These are phyloP conservation scores for Penicillium digitatum DNA, from an alignment of 2,329 filamentous ascomycete species.

Conservation along the genomic window DNA sequence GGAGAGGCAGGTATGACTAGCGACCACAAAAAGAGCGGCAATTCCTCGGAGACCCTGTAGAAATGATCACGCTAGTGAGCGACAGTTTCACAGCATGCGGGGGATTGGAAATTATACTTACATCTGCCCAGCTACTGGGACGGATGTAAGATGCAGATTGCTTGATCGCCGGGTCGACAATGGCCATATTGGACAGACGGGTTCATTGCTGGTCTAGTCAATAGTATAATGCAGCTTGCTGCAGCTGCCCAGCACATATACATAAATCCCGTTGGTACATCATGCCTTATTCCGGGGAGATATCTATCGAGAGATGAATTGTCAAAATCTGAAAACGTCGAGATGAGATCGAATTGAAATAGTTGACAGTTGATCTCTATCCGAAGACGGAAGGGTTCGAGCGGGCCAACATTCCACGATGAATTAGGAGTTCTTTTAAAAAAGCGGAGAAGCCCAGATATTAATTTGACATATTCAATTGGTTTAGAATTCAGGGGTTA, in stretches of 20 bases:
- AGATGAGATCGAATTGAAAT: constrained; percentile 1
- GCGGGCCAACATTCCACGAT: neutral
- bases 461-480: neutral
- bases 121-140: constrained; percentile 21
- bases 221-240: constrained; percentile 3
- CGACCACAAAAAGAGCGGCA: constrained; percentile 53
- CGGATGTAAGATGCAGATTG: constrained; percentile 8
- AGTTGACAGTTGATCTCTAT: constrained; percentile 2
- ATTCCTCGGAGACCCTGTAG: constrained; percentile 54
- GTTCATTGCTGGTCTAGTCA: constrained; percentile 3
- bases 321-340: neutral
- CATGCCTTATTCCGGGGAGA: neutral
- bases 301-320: neutral
- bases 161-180: constrained; percentile 4
- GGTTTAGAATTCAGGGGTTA: neutral
- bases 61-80: neutral
- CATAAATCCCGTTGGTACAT: neutral
- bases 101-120: constrained; percentile 6
- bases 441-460: neutral
- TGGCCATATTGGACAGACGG: constrained; percentile 4
- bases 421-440: neutral
- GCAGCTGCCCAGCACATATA: constrained; percentile 6
- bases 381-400: constrained; percentile 1
- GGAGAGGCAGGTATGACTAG: constrained; percentile 52
- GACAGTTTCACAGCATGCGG: neutral